These are phyloP conservation scores for Xerocomellus intermedius DNA, from an alignment of 768 basidiomycete species.

Conservation along the genomic window DNA sequence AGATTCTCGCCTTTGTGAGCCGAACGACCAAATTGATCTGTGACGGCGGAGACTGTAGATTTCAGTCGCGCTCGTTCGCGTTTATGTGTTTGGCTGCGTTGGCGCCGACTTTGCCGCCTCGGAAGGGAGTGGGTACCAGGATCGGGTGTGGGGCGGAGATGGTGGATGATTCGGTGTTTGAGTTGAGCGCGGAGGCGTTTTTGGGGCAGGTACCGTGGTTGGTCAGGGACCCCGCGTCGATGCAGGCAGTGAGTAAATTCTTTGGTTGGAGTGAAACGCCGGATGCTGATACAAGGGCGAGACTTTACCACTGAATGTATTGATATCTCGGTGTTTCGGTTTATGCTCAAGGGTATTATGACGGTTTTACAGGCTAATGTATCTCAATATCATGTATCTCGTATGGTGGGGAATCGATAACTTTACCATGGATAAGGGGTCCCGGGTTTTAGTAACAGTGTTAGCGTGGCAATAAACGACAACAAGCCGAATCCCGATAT, in stretches of 20 bases:
- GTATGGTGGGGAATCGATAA: too few relatives aligned
- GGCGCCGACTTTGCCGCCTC: conserved; percentile 3
- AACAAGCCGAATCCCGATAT: too few relatives aligned
- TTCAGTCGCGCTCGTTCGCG: conserved; percentile 13
- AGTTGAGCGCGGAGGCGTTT: conserved; percentile 10
- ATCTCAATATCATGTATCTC: not conserved
- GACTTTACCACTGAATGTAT: conserved; percentile 1
- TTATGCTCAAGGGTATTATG: not conserved
- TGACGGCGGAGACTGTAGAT: conserved; percentile 9
- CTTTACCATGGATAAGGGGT: too few relatives aligned
- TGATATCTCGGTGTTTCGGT: too few relatives aligned
- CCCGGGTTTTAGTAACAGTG: too few relatives aligned
- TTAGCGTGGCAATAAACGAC: too few relatives aligned
- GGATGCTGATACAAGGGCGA: not conserved
- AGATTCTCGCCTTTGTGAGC: conserved; percentile 9
- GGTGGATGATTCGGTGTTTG: conserved; percentile 11
- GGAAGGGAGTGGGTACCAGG: not conserved
- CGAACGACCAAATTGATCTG: conserved; percentile 2
- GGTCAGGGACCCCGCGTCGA: not conserved
- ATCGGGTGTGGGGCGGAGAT: not conserved
- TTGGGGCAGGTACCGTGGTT: conserved; percentile 4
- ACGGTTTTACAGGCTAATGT: not conserved
- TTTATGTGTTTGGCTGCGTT: conserved; percentile 10
- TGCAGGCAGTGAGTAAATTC: conserved; percentile 3
- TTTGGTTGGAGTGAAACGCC: not conserved